phyloP scores from a whole-genome alignment of 257 asterid species.

The Capsicum rhomboideum region DNA sequence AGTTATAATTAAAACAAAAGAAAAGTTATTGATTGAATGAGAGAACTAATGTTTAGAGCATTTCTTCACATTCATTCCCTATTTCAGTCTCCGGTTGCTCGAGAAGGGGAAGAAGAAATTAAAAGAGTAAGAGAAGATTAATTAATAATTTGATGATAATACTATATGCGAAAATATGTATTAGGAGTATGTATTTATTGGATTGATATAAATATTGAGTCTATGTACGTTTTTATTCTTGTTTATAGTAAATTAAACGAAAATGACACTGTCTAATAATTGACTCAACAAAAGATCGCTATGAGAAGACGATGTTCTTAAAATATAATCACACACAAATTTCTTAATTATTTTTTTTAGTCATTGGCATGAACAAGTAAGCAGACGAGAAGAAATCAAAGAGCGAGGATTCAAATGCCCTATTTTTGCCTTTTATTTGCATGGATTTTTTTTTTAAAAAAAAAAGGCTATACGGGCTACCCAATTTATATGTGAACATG shows the following conservation, averaged over 20 bases:
- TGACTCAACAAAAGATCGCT: too few relatives aligned
- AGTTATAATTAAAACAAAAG: background rate
- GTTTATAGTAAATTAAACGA: too few relatives aligned
- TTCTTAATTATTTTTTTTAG: too few relatives aligned
- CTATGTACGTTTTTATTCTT: background rate
- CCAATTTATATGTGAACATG: background rate
- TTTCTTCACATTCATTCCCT: background rate
- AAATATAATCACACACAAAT: too few relatives aligned
- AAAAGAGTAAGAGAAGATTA: too few relatives aligned
- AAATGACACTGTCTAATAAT: too few relatives aligned
- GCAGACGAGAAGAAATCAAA: too few relatives aligned
- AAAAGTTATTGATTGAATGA: background rate
- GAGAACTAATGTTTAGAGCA: background rate
- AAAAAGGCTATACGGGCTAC: background rate
- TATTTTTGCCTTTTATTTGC: too few relatives aligned
- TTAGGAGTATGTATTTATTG: background rate
- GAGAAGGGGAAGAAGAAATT: background rate
- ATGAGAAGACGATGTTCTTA: too few relatives aligned
- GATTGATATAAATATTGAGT: background rate
- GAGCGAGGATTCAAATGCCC: too few relatives aligned
- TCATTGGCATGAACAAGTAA: too few relatives aligned
- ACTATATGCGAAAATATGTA: background rate
- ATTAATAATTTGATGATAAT: background rate
- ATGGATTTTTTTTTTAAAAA: too few relatives aligned
- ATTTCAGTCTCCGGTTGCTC: background rate